A percentile compares a stretch with the other conserved stretches of the same genome.
These are phyloP conservation scores for Massariosphaeria phaeospora DNA, from an alignment of 495 filamentous ascomycete species.

Conservation along the genomic window DNA sequence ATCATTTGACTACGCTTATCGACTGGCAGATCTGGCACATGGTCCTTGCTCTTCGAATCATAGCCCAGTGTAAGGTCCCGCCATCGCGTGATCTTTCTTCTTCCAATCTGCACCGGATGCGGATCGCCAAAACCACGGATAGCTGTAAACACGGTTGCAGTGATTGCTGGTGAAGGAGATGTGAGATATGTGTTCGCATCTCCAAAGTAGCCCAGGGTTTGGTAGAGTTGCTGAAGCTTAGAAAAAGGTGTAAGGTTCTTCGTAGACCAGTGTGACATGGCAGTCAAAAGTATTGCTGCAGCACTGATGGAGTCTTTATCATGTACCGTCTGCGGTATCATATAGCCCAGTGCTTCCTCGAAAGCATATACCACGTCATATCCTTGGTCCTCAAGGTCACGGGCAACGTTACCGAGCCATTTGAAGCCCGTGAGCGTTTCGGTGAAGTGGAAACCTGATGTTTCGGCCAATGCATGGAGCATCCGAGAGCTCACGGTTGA, in stretches of 20 bases:
- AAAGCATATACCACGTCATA: constrained; percentile 57
- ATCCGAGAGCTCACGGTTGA: constrained; percentile 64
- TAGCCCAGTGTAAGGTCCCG: constrained; percentile 63
- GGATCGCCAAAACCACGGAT: constrained; percentile 50
- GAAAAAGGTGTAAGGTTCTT: constrained; percentile 54
- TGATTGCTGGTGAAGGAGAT: constrained; percentile 52
- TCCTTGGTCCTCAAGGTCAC: constrained; percentile 35
- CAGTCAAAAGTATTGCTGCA: constrained; percentile 59
- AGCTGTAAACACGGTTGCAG: constrained; percentile 50
- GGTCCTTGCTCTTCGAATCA: constrained; percentile 54
- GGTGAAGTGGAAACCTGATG: constrained; percentile 53
- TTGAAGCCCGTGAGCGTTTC: constrained; percentile 74
- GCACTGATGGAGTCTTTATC: constrained; percentile 71
- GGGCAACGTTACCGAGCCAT: constrained; percentile 54
- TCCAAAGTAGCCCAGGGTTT: constrained; percentile 60
- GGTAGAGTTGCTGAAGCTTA: constrained; percentile 59
- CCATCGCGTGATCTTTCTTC: constrained; percentile 55
- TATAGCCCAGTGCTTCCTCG: constrained; percentile 72
- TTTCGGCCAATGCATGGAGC: constrained; percentile 55
- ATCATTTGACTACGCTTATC: constrained; percentile 62
- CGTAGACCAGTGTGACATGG: constrained; percentile 50
- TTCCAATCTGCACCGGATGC: constrained; percentile 46
- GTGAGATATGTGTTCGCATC: constrained; percentile 65
- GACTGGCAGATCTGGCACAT: constrained; percentile 56
- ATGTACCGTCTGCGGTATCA: constrained; percentile 60